Percentiles rank a stretch among this genome's conserved stretches.
These are phyloP conservation scores for Gloeophyllum trabeum DNA, from an alignment of 768 basidiomycete species.

Conservation along the genomic window DNA sequence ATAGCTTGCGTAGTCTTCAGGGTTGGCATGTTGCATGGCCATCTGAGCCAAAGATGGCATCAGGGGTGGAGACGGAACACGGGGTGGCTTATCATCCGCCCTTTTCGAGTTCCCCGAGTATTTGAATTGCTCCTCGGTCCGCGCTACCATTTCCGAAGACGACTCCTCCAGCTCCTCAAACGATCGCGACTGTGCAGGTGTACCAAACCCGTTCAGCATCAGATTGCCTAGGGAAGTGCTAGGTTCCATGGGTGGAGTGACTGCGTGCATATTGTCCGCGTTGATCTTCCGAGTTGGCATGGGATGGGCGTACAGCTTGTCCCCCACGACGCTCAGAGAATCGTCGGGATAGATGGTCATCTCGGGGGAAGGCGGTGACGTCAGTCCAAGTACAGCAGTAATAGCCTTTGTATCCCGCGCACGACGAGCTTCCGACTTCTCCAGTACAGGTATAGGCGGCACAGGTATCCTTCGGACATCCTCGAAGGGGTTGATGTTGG, in stretches of 20 bases:
- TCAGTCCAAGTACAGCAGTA: slow-evolving; percentile 25
- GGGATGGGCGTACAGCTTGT: slow-evolving; percentile 14
- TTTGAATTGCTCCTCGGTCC: slow-evolving; percentile 6
- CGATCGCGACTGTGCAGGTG: slow-evolving; percentile 23
- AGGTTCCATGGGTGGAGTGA: slow-evolving; percentile 26
- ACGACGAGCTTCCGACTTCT: slow-evolving; percentile 31
- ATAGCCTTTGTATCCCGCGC: slow-evolving; percentile 27
- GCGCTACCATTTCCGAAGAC: slow-evolving; percentile 18
- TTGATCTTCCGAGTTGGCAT: slow-evolving; percentile 10
- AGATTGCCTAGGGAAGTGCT: slow-evolving; percentile 41
- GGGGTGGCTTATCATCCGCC: slow-evolving; percentile 53
- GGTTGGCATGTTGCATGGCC: slow-evolving; percentile 54
- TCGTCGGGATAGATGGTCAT: slow-evolving; percentile 62
- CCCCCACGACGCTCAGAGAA: slow-evolving; percentile 49
- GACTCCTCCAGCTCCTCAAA: slow-evolving; percentile 8
- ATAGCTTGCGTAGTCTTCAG: slow-evolving; percentile 54
- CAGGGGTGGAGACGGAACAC: slow-evolving; percentile 71
- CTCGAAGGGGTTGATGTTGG: slow-evolving; percentile 21
- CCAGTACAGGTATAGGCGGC: slow-evolving; percentile 19
- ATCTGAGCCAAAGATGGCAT: slow-evolving; percentile 69
- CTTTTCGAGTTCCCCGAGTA: slow-evolving; percentile 10
- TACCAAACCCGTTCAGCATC: slow-evolving; percentile 51
- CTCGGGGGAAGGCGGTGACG: slow-evolving; percentile 39
- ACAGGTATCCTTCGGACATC: slow-evolving; percentile 21
- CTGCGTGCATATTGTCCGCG: slow-evolving; percentile 11